Base-by-base conservation (phyloP, 306 rosid genomes). In the Rosa multiflora region DNA sequence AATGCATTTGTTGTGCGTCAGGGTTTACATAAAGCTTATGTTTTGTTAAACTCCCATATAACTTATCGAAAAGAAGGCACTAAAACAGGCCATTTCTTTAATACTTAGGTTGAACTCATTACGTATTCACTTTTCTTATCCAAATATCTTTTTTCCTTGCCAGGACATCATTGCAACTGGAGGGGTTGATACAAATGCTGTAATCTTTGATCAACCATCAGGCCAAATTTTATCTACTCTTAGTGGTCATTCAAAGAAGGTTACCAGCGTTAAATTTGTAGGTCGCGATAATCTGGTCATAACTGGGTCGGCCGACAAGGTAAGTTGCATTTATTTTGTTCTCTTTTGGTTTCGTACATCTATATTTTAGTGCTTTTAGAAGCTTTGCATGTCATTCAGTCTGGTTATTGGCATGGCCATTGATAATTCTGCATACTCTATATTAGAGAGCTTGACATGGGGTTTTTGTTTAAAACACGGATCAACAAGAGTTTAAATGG, bases 161-260 rank as follows among this genome's bases (percentile, higher is more conserved):
- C 87, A 96, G 99, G 98, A 93, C 79, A 52, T 96, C 29, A 86
- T 96, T 85, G 97, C 96, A 53, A 96, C 99, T 80, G 99, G 99
- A 51, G 98, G 98, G 82, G 66, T 89, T 72, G 99, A 96, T 87
- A 83, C 94, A 67, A 96, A 96, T 88, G 97, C 99, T 72, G 97
- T 96, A 58, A 79, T 96, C 72, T 96, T 96, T 85, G 93, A 90
- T 82, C 91, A 97, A 42, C 84, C 97, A 59, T 87, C 98, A 8
- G 99, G 98, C 71, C 97, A 96, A 84, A 91, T 96, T 83, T 82
- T 93, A 84, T 89, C 99, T 68, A 91, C 98, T 15, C 96, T 96
- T 66, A 88, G 88, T 72, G 99, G 99, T 71, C 99, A 96, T 85
- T 88, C 94, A 4, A 96, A 93, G 88, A 96, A 96, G 99, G 99